Evolutionary conservation across 108 stramenopile genomes (phyloP).

Genomic region (Nitzschia putrida): DNA sequence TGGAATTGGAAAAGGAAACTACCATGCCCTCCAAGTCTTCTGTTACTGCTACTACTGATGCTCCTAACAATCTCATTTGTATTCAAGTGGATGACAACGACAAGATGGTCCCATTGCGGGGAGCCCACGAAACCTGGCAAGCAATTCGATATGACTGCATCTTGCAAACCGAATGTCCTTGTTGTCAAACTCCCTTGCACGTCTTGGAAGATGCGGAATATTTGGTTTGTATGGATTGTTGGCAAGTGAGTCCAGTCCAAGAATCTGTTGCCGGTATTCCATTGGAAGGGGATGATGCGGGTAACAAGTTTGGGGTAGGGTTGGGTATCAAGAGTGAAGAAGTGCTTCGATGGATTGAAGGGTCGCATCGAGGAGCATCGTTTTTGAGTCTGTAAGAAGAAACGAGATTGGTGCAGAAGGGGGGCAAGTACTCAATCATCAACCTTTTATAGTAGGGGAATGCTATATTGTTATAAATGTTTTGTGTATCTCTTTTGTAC

Average conservation of each 20-base stretch:
- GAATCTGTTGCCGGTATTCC: not conserved
- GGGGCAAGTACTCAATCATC: too few species aligned
- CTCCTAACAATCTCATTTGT: not conserved
- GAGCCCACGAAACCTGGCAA: conserved; percentile 11
- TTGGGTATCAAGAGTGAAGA: conserved; percentile 11
- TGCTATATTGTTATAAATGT: too few species aligned
- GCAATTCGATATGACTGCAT: conserved; percentile 5
- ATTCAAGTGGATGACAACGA: not conserved
- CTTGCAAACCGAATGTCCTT: not conserved
- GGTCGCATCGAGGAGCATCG: too few species aligned
- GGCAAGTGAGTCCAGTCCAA: conserved; percentile 3
- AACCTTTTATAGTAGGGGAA: too few species aligned
- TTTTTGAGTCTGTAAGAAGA: too few species aligned
- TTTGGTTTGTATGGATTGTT: conserved; percentile 10
- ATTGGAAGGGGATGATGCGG: not conserved
- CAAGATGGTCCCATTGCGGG: not conserved
- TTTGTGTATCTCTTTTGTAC: too few species aligned
- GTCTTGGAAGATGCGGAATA: conserved; percentile 17
- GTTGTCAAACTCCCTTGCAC: conserved; percentile 5
- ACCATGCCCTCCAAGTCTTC: too few species aligned
- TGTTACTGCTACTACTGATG: too few species aligned
- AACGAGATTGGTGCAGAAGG: too few species aligned
- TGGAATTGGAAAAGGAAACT: too few species aligned
- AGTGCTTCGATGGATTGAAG: conserved; percentile 9
- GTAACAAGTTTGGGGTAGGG: conserved; percentile 13